Evolutionary conservation across 208 protist species (phyloP), one percentile per base, ranked within the genome.

Genomic region (Herpetomonas samuelpessoai): DNA sequence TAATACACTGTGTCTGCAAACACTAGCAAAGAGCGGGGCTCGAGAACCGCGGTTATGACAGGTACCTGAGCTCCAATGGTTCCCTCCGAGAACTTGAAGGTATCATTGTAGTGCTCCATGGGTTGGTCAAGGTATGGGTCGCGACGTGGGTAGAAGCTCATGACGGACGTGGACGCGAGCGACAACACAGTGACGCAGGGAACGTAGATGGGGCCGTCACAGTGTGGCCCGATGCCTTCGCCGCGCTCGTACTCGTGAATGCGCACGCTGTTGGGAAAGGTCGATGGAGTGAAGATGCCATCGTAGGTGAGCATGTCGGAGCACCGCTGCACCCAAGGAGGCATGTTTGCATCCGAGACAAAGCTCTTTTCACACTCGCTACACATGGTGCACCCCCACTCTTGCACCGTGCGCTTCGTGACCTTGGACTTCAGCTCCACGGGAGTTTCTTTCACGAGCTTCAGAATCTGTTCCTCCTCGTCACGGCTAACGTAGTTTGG

Each of bases 61-160:
- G 91, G 91, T 22, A 47, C 44, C 30, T 85, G 65, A 57, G 47
- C 22, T 0, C 81, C 77, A 62, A 96, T 96, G 12, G 67, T 74
- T 0, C 83, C 83, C 10, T 93, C 79, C 2, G 30, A 25, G 58
- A 96, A 94, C 66, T 86, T 80, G 66, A 96, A 96, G n/a, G 91
- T 96, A 65, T 96, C 91, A 50, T 96, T 92, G 79, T 96, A 96
- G 75, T 96, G 87, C 14, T 96, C 78, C 91, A 96, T 96, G 9
- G 91, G 87, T 54, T 89, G 62, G 28, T 77, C 66, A 26, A 57
- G 35, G 68, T 94, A 85, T 12, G 89, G 91, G 1, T 82, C 76
- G 24, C 78, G 83, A 29, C 76, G 76, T 3, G 87, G 71, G 64
- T 94, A 94, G 74, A 96, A 96, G 61, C 73, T 79, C 91, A 96